Conservation (phyloP, 2,329 filamentous ascomycete genomes). For the Verruconis gallopava region DNA sequence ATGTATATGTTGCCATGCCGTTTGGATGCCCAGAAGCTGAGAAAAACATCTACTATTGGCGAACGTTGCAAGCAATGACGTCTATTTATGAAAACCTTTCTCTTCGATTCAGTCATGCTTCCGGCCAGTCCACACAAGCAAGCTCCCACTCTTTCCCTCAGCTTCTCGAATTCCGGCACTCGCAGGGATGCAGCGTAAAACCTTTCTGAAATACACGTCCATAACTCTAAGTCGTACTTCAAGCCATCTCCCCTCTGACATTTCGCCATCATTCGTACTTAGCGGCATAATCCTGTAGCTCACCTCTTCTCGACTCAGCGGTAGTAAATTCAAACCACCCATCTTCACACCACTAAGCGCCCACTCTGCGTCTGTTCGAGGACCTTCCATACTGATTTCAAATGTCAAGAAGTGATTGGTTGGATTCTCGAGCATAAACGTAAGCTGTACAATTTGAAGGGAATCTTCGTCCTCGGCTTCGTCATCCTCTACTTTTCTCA, state of each 20-base stretch:
- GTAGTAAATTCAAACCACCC: conserved; percentile 66
- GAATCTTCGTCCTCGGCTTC: neutral
- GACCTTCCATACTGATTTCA: conserved; percentile 67
- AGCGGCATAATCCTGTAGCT: conserved; percentile 63
- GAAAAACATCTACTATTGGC: too few species aligned
- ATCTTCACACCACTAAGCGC: conserved; percentile 85
- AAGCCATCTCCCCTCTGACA: conserved; percentile 2
- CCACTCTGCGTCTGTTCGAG: conserved; percentile 64
- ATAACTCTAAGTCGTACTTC: conserved; percentile 7
- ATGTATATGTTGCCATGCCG: too few species aligned
- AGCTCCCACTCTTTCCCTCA: conserved; percentile 1
- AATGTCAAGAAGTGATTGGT: conserved; percentile 93
- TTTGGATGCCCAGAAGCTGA: too few species aligned
- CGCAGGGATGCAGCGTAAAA: neutral
- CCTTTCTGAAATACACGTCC: conserved; percentile 8
- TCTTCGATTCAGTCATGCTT: too few species aligned
- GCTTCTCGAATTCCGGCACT: conserved; percentile 4
- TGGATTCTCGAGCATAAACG: conserved; percentile 78
- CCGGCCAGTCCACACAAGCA: neutral
- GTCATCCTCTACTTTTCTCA: conserved; percentile 5
- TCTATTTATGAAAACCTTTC: too few species aligned
- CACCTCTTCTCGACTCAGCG: conserved; percentile 62
- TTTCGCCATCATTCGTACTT: neutral
- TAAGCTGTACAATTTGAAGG: conserved; percentile 25
- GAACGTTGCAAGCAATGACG: too few species aligned